phyloP scores from a whole-genome alignment of 306 rosid genomes.

The cucumber (Cucumis sativus) region DNA sequence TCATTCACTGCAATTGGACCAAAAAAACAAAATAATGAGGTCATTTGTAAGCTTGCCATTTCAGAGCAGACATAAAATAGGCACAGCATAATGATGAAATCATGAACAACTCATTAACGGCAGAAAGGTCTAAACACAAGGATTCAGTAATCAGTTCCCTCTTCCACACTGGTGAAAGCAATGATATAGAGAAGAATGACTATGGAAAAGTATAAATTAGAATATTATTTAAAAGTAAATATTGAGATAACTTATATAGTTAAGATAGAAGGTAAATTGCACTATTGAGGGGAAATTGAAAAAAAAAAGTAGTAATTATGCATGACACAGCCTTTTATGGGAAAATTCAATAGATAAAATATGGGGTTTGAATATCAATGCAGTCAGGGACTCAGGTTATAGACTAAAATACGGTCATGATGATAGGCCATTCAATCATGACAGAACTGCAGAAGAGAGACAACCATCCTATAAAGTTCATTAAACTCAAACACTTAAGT shows the following conservation, averaged over 20 bases:
- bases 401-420: background rate
- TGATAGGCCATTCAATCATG: background rate
- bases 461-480: background rate
- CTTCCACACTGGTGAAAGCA: background rate
- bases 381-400: background rate
- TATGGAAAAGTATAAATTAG: background rate
- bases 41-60: background rate
- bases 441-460: background rate
- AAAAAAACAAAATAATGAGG: background rate
- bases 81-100: background rate
- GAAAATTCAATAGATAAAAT: background rate
- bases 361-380: background rate
- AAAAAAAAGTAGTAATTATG: background rate
- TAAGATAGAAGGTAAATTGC: background rate
- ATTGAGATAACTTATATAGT: background rate
- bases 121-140: no score
- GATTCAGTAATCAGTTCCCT: background rate
- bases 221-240: background rate
- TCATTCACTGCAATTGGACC: slow-evolving; percentile 43
- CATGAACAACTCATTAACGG: background rate
- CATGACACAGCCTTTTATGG: background rate
- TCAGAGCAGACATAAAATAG: background rate
- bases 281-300: background rate
- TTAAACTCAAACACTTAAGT: background rate
- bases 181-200: background rate